Evolutionary conservation across 148 eudicot species (phyloP).

Genomic region (Dianthus caryophyllus): DNA sequence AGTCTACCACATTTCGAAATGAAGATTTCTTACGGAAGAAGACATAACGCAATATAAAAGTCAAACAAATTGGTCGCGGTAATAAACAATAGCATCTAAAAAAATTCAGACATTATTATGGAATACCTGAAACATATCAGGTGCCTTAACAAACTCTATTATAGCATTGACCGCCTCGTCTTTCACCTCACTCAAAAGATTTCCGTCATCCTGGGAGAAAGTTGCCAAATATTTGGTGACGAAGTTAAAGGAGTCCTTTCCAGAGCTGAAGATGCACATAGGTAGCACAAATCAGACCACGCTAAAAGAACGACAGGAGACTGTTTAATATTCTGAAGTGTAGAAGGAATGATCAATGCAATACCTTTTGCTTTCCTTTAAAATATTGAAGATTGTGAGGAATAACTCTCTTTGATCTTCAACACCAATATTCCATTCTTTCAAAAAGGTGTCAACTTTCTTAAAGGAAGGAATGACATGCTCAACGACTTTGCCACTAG

Average conservation of each 20-base stretch:
- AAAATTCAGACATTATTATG: neutral
- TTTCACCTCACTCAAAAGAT: slow-evolving; percentile 59
- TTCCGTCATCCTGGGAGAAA: slow-evolving; percentile 63
- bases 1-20: neutral
- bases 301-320: neutral
- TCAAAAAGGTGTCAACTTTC: slow-evolving; percentile 72
- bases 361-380: slow-evolving; percentile 84
- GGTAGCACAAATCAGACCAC: slow-evolving; percentile 7
- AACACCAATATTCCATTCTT: slow-evolving; percentile 79
- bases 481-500: slow-evolving; percentile 69
- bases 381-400: slow-evolving; percentile 54
- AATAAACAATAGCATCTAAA: neutral
- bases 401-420: slow-evolving; percentile 78
- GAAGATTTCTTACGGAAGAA: neutral
- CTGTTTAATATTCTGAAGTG: neutral
- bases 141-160: slow-evolving; percentile 74
- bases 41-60: neutral
- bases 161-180: slow-evolving; percentile 71
- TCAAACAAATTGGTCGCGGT: neutral
- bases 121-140: slow-evolving; percentile 95
- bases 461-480: slow-evolving; percentile 70
- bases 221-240: slow-evolving; percentile 76
- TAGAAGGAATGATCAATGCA: neutral
- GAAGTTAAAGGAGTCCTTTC: slow-evolving; percentile 69
- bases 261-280: slow-evolving; percentile 47